A percentile compares a stretch with the other conserved stretches of the same genome.
Evolutionary conservation across 2,329 filamentous ascomycete species (phyloP).

Genomic region (Aspergillus costaricaensis): DNA sequence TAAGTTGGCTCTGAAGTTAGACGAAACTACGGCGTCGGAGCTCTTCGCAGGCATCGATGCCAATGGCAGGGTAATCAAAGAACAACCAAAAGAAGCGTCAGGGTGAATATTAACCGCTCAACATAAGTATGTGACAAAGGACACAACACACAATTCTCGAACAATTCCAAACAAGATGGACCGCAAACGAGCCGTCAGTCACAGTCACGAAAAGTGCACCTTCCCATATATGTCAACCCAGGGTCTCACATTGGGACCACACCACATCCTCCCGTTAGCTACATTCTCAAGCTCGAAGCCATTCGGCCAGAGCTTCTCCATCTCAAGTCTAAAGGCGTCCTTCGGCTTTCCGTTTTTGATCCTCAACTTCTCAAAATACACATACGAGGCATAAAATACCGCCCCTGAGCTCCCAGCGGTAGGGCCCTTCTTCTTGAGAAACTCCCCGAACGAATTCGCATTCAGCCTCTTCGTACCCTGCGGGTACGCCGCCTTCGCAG

Average conservation of each 20-base stretch:
- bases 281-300: constrained; percentile 15
- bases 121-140: neutral
- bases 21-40: neutral
- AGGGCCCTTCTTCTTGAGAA: constrained; percentile 54
- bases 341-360: constrained; percentile 56
- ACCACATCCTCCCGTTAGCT: neutral
- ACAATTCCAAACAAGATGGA: neutral
- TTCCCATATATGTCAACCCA: constrained; percentile 13
- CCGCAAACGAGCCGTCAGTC: neutral
- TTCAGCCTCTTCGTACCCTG: constrained; percentile 38
- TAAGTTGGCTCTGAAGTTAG: neutral
- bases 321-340: constrained; percentile 52
- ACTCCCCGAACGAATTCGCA: constrained; percentile 47
- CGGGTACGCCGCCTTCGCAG: constrained; percentile 46
- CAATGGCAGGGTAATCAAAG: neutral
- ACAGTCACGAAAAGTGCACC: neutral
- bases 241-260: neutral
- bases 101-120: neutral
- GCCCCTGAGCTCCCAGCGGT: constrained; percentile 51
- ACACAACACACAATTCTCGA: neutral
- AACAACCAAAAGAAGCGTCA: neutral
- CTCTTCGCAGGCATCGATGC: constrained; percentile 9
- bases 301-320: constrained; percentile 47
- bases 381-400: constrained; percentile 58
- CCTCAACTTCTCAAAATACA: constrained; percentile 62